Base-by-base conservation (phyloP, 805 yeast genomes). In the Kodamaea lidongshanica region DNA sequence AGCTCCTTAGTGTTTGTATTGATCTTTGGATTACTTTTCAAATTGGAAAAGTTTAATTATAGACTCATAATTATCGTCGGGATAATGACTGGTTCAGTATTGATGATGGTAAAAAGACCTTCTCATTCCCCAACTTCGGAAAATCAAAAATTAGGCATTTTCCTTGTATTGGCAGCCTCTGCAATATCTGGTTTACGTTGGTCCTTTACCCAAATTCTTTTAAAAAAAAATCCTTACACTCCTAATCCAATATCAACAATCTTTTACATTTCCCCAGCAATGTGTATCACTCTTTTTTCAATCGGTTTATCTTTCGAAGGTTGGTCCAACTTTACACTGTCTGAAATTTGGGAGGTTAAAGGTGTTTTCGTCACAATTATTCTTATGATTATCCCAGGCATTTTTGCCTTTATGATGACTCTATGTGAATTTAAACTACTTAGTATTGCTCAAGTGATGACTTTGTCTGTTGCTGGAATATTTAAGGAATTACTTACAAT, bases 401-500 rank as follows among this genome's bases (percentile, higher is more conserved):
- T 83, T 3, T 58, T 84, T 22, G 97, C 95, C 2, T 88, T 88
- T 48, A 70, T 82, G 50, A 81, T 92, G 89, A 89, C 96, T 0
- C 57, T 86, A 2, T 75, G 84, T 44, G 98, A 89, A 54, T 88
- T 84, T 58, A 77, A 82, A 34, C 73, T 92, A 6, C 67, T 92
- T 30, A 79, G 82, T 33, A 74, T 79, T 24, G 83, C 96, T 0
- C 82, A 85, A 33, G 86, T 92, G 9, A 66, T 88, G 25, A 88
- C 98, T 0, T 58, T 92, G 17, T 79, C 94, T 5, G 74, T 92
- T 24, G 94, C 94, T 0, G 98, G 98, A 1, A 83, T 92, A 11
- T 83, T 89, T 52, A 92, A 92, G 51, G 98, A 92, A 53, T 65
- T 92, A 10, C 61, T 88, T 27, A 92, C 98, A 0, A 86, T 92